Evolutionary conservation across 139 green algal species (phyloP).

Genomic region (Chara braunii): DNA sequence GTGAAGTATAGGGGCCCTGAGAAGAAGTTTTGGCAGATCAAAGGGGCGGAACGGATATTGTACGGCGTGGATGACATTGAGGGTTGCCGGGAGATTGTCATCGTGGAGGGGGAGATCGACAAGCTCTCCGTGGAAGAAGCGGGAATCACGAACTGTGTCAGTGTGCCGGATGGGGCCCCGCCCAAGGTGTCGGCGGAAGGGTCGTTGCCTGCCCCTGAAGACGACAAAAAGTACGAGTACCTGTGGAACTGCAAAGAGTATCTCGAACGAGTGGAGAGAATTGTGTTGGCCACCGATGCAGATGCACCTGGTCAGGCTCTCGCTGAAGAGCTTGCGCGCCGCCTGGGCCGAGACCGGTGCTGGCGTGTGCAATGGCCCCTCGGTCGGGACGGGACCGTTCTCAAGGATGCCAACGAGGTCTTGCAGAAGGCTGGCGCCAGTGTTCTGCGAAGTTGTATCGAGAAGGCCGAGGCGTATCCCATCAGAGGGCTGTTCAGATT

Average conservation of each 20-base stretch:
- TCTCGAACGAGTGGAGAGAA: constrained; percentile 33
- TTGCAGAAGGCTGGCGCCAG: constrained; percentile 43
- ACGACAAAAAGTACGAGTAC: constrained; percentile 71
- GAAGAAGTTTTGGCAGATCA: constrained; percentile 73
- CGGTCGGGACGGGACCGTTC: not conserved
- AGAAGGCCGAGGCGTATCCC: constrained; percentile 61
- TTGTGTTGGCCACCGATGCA: constrained; percentile 67
- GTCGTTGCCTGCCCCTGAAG: constrained; percentile 42
- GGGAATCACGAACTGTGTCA: constrained; percentile 65
- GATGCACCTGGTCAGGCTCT: constrained; percentile 72
- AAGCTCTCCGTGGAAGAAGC: constrained; percentile 67
- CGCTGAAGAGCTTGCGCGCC: constrained; percentile 72
- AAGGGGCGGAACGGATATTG: constrained; percentile 56
- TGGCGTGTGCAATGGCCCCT: constrained; percentile 55
- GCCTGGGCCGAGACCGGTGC: constrained; percentile 71
- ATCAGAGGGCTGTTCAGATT: constrained; percentile 69
- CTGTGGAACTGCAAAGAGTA: constrained; percentile 58
- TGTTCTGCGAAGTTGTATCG: constrained; percentile 52
- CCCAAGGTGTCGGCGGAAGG: constrained; percentile 47
- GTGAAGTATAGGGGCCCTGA: constrained; percentile 73
- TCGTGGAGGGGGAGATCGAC: constrained; percentile 91
- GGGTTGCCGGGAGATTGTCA: constrained; percentile 49
- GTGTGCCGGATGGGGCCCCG: constrained; percentile 64
- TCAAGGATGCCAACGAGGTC: constrained; percentile 91
- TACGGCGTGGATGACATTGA: constrained; percentile 80